These are phyloP conservation scores for Pseudocercospora crystallina DNA, from an alignment of 2,329 filamentous ascomycete species.

Conservation along the genomic window DNA sequence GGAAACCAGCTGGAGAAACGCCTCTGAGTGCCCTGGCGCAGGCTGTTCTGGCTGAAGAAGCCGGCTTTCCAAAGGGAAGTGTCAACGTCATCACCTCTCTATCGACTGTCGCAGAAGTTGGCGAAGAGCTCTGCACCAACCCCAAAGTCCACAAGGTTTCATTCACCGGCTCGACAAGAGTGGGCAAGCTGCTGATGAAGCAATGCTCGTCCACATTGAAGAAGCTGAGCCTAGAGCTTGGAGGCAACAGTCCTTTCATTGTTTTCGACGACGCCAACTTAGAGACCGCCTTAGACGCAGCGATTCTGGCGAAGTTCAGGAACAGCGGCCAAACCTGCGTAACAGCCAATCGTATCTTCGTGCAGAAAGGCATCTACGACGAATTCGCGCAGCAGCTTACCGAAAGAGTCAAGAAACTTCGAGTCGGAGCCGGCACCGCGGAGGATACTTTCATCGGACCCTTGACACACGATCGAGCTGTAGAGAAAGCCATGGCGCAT, in stretches of 20 bases:
- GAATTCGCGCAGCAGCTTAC: constrained; percentile 57
- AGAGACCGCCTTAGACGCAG: constrained; percentile 27
- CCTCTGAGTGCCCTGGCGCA: constrained; percentile 32
- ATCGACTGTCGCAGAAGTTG: constrained; percentile 25
- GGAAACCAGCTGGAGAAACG: constrained; percentile 35
- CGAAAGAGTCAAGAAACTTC: constrained; percentile 32
- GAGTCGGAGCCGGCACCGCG: constrained; percentile 20
- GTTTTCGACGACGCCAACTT: constrained; percentile 37
- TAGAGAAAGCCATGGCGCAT: constrained; percentile 75
- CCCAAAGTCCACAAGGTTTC: constrained; percentile 31
- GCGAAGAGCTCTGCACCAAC: constrained; percentile 23
- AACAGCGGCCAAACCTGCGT: constrained; percentile 34
- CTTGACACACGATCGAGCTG: constrained; percentile 79
- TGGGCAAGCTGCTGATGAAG: constrained; percentile 33
- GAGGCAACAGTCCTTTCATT: constrained; percentile 36
- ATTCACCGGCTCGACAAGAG: constrained; percentile 34
- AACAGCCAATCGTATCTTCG: constrained; percentile 50
- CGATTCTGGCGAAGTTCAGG: constrained; percentile 31
- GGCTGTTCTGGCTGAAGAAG: constrained; percentile 29
- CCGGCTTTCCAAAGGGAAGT: constrained; percentile 29
- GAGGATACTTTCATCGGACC: constrained; percentile 53
- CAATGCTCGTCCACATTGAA: constrained; percentile 29
- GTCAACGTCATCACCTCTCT: constrained; percentile 31
- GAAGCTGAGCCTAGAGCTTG: constrained; percentile 33
- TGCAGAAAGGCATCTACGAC: constrained; percentile 54